These are phyloP conservation scores for Claviceps purpurea DNA, from an alignment of 2,329 filamentous ascomycete genomes.

Conservation along the genomic window DNA sequence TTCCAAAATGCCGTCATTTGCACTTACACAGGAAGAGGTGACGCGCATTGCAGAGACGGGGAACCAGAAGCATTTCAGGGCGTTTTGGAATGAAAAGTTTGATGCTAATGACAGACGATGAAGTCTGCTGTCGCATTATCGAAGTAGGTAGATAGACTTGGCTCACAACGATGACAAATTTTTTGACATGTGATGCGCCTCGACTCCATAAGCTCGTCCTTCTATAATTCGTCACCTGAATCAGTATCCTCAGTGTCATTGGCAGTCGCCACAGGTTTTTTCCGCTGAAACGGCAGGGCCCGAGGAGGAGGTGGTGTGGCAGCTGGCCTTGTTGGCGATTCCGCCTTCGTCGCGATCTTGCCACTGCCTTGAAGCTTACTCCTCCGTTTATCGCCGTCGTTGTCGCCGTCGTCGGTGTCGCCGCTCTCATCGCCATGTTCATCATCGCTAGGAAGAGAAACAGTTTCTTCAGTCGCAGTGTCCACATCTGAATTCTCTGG, in stretches of 20 bases:
- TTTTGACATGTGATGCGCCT: not conserved
- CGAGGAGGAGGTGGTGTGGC: conserved; percentile 25
- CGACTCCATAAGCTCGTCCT: too few species aligned
- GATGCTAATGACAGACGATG: conserved; percentile 32
- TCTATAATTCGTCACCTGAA: conserved; percentile 42
- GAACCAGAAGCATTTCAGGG: conserved; percentile 45
- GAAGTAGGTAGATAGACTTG: not conserved
- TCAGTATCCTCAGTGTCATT: conserved; percentile 41
- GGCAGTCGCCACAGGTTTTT: conserved; percentile 14
- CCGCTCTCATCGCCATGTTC: conserved; percentile 20
- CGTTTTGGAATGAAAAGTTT: conserved; percentile 44
- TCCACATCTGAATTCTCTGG: conserved; percentile 28
- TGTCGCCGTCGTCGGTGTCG: conserved; percentile 13
- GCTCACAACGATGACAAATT: not conserved
- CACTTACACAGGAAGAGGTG: conserved; percentile 46
- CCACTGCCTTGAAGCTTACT: not conserved
- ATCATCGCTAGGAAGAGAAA: conserved; percentile 25
- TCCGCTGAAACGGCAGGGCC: conserved; percentile 31
- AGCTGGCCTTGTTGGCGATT: conserved; percentile 9
- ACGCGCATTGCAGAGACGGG: conserved; percentile 41
- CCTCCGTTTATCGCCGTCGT: not conserved
- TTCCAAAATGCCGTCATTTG: conserved; percentile 36
- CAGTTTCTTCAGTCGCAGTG: conserved; percentile 26
- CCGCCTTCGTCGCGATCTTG: not conserved
- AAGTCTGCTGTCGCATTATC: not conserved